A percentile compares a stretch with the other conserved stretches of the same genome.
Conservation (phyloP, 2,329 filamentous ascomycete genomes). For the Epichloe elymi region DNA sequence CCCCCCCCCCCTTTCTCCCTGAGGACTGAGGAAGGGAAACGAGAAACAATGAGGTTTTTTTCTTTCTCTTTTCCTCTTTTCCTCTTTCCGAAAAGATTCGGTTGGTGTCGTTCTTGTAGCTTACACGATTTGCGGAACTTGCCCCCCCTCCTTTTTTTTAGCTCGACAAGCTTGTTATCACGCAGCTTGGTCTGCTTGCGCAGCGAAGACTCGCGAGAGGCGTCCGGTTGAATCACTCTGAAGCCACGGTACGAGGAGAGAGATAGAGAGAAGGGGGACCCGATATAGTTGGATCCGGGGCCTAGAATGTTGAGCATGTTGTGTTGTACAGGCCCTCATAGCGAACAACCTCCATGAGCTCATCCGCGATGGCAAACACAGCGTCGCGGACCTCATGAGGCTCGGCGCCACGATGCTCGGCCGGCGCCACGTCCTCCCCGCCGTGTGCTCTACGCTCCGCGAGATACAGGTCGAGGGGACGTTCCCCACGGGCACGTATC, state of each 20-base stretch:
- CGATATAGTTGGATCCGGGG: not conserved
- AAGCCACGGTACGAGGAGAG: conserved; percentile 53
- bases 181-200: conserved; percentile 75
- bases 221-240: conserved; percentile 77
- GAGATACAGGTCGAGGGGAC: conserved; percentile 93
- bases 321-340: conserved; percentile 51
- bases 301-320: not conserved
- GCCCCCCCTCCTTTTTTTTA: conserved; percentile 23
- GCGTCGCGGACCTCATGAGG: conserved; percentile 84
- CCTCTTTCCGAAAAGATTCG: no score
- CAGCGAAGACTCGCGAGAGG: conserved; percentile 80
- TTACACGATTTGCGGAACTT: no score
- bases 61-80: no score
- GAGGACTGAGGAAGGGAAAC: no score
- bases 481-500: conserved; percentile 79
- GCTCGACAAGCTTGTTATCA: conserved; percentile 93
- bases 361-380: conserved; percentile 90
- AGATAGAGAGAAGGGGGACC: rapidly evolving
- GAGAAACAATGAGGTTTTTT: no score
- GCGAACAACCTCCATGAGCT: conserved; percentile 87
- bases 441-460: conserved; percentile 63
- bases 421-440: conserved; percentile 77
- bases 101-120: no score
- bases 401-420: conserved; percentile 87
- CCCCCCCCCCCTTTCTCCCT: no score